Conservation (phyloP, 106 monocot species). For the Apostasia shenzhenica region DNA sequence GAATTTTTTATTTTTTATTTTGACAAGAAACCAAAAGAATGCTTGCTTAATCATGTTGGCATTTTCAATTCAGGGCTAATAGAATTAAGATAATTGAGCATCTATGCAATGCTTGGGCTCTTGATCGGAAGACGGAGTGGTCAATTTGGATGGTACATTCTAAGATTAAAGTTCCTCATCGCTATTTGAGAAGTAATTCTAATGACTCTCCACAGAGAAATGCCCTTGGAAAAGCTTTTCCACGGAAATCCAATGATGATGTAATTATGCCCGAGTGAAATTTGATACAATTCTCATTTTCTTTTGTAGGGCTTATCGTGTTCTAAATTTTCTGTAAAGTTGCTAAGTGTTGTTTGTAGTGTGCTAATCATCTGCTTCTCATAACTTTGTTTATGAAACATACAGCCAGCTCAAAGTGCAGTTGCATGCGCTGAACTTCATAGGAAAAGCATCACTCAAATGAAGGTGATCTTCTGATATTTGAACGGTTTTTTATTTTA, state of each 20-base stretch:
- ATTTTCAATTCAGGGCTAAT: conserved; percentile 39
- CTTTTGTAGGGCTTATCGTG: too few species aligned
- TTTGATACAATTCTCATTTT: too few species aligned
- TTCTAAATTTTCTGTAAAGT: too few species aligned
- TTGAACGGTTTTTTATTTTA: neutral
- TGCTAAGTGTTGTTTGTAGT: too few species aligned
- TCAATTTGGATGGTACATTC: conserved; percentile 99
- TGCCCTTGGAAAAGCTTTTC: conserved; percentile 50
- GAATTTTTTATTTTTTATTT: neutral
- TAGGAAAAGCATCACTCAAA: conserved; percentile 87
- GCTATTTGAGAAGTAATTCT: conserved; percentile 70
- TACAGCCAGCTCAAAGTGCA: conserved; percentile 71
- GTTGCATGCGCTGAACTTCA: conserved; percentile 73
- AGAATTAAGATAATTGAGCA: conserved; percentile 63
- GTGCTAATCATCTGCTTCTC: too few species aligned
- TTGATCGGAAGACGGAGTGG: conserved; percentile 90
- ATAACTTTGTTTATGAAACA: conserved; percentile 6
- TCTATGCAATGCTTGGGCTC: conserved; percentile 59
- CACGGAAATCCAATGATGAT: conserved; percentile 58
- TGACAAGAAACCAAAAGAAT: neutral
- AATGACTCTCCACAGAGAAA: conserved; percentile 58
- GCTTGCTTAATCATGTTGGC: neutral
- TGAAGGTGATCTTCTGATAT: conserved; percentile 48
- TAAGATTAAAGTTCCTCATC: conserved; percentile 78
- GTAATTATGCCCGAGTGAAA: conserved; percentile 23